Conservation (phyloP, 352 stramenopile genomes). For the Phytophthora pini region DNA sequence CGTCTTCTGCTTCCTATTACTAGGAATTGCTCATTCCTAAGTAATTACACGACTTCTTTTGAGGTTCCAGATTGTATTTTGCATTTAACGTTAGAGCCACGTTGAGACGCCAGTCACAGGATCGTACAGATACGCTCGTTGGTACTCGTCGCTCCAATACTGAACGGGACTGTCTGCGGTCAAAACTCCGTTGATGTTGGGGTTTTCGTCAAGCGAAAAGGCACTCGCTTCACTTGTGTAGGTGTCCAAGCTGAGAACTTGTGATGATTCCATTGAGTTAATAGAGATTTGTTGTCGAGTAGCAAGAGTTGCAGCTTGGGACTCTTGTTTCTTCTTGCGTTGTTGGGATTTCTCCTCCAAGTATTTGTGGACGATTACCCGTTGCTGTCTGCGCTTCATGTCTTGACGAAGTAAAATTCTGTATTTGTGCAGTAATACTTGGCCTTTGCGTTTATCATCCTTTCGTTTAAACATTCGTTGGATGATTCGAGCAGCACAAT, state of each 20-base stretch:
- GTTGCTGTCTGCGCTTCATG: constrained; percentile 55
- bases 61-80: neutral
- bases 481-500: constrained; percentile 35
- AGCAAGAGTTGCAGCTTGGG: constrained; percentile 1
- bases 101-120: constrained; percentile 48
- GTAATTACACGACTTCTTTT: neutral
- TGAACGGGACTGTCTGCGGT: constrained; percentile 19
- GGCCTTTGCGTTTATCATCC: constrained; percentile 42
- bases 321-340: constrained; percentile 34
- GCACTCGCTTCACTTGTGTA: constrained; percentile 7
- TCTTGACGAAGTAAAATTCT: constrained; percentile 54
- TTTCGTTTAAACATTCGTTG: constrained; percentile 38
- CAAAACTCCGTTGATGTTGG: neutral
- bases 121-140: neutral
- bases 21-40: neutral
- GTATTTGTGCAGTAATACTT: constrained; percentile 50
- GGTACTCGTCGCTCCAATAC: constrained; percentile 70
- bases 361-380: constrained; percentile 59
- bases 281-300: neutral
- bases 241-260: constrained; percentile 13
- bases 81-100: constrained; percentile 39
- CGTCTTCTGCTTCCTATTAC: constrained; percentile 3
- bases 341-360: constrained; percentile 49
- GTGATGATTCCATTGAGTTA: constrained; percentile 2
- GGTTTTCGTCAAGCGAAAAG: constrained; percentile 20